These are phyloP conservation scores for Tanacetum coccineum DNA, from an alignment of 129 eudicot species.

Conservation along the genomic window DNA sequence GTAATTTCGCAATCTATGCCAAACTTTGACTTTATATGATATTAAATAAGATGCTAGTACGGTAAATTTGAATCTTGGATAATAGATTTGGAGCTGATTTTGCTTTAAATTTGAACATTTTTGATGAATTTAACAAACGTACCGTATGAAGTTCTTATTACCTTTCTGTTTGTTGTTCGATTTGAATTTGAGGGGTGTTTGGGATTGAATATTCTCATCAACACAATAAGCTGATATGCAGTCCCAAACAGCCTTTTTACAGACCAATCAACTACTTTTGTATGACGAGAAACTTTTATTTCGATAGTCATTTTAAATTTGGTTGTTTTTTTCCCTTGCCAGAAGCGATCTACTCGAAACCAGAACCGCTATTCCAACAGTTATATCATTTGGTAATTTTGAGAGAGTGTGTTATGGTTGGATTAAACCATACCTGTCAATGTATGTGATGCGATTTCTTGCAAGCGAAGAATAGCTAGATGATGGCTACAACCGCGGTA, in stretches of 20 bases:
- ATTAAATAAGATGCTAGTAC: no score
- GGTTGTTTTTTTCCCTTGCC: constrained; percentile 16
- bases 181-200: no score
- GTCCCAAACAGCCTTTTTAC: not conserved
- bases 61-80: no score
- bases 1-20: no score
- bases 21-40: no score
- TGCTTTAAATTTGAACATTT: no score
- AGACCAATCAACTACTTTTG: not conserved
- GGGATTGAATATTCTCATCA: not conserved
- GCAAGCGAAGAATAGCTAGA: constrained; percentile 29
- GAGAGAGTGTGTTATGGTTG: constrained; percentile 18
- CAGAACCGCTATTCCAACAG: not conserved
- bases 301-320: not conserved
- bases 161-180: no score
- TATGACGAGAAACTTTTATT: not conserved
- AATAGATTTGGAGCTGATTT: no score
- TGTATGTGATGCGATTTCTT: constrained; percentile 22
- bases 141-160: no score
- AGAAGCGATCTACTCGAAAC: constrained; percentile 18
- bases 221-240: no score
- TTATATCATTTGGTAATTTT: not conserved
- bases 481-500: constrained; percentile 86
- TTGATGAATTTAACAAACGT: no score
- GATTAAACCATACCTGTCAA: not conserved